phyloP scores from a whole-genome alignment of 1,139 yeast species.

The Taphrina sp. region DNA sequence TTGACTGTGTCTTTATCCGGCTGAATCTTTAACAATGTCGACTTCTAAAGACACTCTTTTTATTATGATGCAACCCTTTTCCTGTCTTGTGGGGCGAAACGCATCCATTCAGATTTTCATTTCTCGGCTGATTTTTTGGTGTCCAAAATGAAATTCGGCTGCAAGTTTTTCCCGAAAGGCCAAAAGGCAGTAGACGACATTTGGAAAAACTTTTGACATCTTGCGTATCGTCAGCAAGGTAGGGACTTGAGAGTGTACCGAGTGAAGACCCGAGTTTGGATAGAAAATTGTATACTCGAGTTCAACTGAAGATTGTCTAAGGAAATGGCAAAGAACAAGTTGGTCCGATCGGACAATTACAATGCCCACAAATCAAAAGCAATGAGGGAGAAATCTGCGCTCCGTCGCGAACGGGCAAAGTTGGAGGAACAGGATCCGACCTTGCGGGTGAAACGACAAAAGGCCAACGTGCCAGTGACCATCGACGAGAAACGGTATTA shows the following conservation, averaged over 20 bases:
- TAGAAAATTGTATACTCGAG: too few relatives aligned
- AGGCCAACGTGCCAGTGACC: conserved; percentile 79
- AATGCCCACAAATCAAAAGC: conserved; percentile 26
- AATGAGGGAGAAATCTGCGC: conserved; percentile 13
- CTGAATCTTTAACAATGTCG: too few relatives aligned
- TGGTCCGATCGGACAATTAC: conserved; percentile 29
- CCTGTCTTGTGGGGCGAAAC: too few relatives aligned
- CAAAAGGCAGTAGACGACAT: too few relatives aligned
- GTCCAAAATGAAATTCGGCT: too few relatives aligned
- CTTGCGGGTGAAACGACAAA: conserved; percentile 54
- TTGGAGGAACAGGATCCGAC: conserved; percentile 26
- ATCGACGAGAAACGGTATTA: conserved; percentile 82
- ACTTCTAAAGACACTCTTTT: too few relatives aligned
- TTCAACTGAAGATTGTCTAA: not conserved
- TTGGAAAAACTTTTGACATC: not conserved
- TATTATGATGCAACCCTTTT: too few relatives aligned
- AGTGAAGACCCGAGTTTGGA: too few relatives aligned
- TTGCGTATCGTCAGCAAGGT: not conserved
- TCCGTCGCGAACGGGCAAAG: conserved; percentile 25
- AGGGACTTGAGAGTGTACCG: not conserved
- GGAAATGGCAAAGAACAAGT: conserved; percentile 26
- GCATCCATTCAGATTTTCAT: too few relatives aligned
- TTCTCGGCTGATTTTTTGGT: too few relatives aligned
- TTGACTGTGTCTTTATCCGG: too few relatives aligned
- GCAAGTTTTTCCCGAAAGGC: too few relatives aligned